Conservation (phyloP, 441 rosid species). For the Brassica hybrid region DNA sequence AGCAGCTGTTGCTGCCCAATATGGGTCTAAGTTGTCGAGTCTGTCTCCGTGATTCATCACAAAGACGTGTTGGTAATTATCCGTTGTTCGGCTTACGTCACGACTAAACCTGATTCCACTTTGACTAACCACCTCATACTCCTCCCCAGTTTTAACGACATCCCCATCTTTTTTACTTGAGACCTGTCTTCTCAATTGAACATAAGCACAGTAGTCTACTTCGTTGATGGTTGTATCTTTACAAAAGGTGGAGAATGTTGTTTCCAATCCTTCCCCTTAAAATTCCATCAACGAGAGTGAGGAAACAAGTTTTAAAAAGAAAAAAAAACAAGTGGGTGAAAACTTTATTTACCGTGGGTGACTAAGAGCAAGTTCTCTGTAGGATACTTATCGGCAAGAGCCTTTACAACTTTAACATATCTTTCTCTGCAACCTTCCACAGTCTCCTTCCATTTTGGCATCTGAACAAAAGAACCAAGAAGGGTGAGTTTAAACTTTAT, state of each 20-base stretch:
- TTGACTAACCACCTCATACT: slow-evolving; percentile 51
- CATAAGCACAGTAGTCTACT: slow-evolving; percentile 74
- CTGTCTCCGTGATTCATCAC: slow-evolving; percentile 97
- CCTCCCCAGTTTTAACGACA: slow-evolving; percentile 46
- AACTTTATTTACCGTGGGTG: slow-evolving; percentile 71
- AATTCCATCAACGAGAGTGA: neutral
- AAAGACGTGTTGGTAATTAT: slow-evolving; percentile 59
- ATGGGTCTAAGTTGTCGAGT: slow-evolving; percentile 64
- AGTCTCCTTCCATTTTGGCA: slow-evolving; percentile 85
- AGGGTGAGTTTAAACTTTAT: slow-evolving; percentile 3
- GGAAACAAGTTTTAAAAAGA: neutral
- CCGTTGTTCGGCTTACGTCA: slow-evolving; percentile 29
- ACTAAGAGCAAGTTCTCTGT: slow-evolving; percentile 84
- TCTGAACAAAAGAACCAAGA: slow-evolving; percentile 46
- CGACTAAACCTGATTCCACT: slow-evolving; percentile 49
- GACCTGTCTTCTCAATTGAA: slow-evolving; percentile 56
- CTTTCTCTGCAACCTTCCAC: slow-evolving; percentile 58
- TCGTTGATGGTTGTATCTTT: slow-evolving; percentile 52
- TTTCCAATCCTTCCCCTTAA: slow-evolving; percentile 88
- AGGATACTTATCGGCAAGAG: slow-evolving; percentile 85
- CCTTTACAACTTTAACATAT: slow-evolving; percentile 60
- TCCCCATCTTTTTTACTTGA: slow-evolving; percentile 39
- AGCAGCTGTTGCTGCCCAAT: slow-evolving; percentile 72
- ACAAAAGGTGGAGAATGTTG: slow-evolving; percentile 59
- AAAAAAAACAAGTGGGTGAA: slow-evolving; percentile 1